These are phyloP conservation scores for Zymoseptoria crescenta DNA, from an alignment of 2,329 filamentous ascomycete genomes.

Conservation along the genomic window DNA sequence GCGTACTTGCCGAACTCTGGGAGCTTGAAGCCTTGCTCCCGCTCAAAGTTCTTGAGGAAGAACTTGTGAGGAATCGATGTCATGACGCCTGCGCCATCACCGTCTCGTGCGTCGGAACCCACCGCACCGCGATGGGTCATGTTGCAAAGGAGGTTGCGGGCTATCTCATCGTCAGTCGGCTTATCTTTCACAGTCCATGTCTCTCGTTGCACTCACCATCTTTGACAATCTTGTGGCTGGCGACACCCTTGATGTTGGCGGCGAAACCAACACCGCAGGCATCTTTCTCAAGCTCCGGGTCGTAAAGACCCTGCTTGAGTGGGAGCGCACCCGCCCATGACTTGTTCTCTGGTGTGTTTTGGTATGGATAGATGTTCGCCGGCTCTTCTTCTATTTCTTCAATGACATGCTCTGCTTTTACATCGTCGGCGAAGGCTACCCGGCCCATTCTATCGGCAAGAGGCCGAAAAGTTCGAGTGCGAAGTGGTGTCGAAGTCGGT, in stretches of 20 bases:
- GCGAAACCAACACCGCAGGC: slow-evolving; percentile 98
- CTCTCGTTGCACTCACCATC: slow-evolving; percentile 63
- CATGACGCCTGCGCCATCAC: slow-evolving; percentile 98
- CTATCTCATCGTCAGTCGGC: slow-evolving; percentile 42
- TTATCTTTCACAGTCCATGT: not conserved
- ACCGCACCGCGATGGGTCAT: slow-evolving; percentile 99
- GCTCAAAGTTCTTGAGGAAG: slow-evolving; percentile 96
- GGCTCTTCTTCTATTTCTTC: slow-evolving; percentile 48
- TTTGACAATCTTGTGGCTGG: slow-evolving; percentile 97
- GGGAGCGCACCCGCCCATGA: slow-evolving; percentile 93
- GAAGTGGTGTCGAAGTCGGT: slow-evolving; percentile 2
- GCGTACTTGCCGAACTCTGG: slow-evolving; percentile 90
- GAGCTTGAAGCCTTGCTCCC: slow-evolving; percentile 78
- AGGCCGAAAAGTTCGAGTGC: slow-evolving; percentile 35
- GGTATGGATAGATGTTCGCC: slow-evolving; percentile 69
- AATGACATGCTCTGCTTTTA: slow-evolving; percentile 34
- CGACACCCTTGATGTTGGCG: slow-evolving; percentile 94
- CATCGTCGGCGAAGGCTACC: slow-evolving; percentile 46
- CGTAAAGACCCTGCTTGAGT: slow-evolving; percentile 97
- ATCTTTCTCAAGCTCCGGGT: slow-evolving; percentile 95
- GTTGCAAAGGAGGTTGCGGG: slow-evolving; percentile 92
- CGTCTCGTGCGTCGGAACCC: slow-evolving; percentile 93
- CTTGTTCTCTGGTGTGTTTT: slow-evolving; percentile 68
- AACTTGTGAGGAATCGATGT: slow-evolving; percentile 97
- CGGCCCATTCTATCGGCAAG: slow-evolving; percentile 48